Evolutionary conservation across 306 rosid species (phyloP), one percentile per base, ranked within the genome.

Genomic region (Sesbania bispinosa): DNA sequence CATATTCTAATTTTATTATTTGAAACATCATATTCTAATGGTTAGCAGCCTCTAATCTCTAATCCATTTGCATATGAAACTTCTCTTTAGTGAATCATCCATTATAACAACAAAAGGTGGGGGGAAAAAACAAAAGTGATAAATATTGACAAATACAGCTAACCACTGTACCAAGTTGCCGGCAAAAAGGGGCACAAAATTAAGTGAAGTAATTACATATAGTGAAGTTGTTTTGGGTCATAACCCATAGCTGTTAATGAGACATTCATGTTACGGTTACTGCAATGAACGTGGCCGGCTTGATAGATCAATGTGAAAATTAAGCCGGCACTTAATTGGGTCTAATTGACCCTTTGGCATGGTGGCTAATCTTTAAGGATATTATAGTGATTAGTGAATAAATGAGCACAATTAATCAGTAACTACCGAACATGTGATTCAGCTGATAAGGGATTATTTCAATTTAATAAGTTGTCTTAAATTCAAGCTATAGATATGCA

Each of bases 251-350:
- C 19, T 66, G 38, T 72, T 73, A 81, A 81, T 79, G 74, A 83
- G 83, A 83, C 89, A 79, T 80, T 74, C 52, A 46, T 35, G 75
- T 76, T 76, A 41, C 67, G 77, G 68, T 82, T 76, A 36, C 73
- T 54, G 82, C 88, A 65, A 83, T 52, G 85, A 78, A 73, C 73
- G 32, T 74, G 83, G 88, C 82, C 82, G 80, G 87, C 87, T 81
- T 24, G n/a, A 24, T 16, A 58, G 47, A 67, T n/a, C 63, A 52
- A 67, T 26, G 33, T 42, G 52, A 47, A 16, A 64, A 35, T 13
- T 46, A 7, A 67, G 83, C 84, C 84, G 86, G 88, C 86, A 83
- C 58, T 39, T 11, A n/a, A n/a, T n/a, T n/a, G n/a, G n/a, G n/a
- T n/a, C n/a, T n/a, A n/a, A n/a, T n/a, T n/a, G n/a, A n/a, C n/a